Percentiles rank a stretch among this genome's conserved stretches.
Conservation (phyloP, 129 eudicot genomes). For the carrot (Daucus carota) region DNA sequence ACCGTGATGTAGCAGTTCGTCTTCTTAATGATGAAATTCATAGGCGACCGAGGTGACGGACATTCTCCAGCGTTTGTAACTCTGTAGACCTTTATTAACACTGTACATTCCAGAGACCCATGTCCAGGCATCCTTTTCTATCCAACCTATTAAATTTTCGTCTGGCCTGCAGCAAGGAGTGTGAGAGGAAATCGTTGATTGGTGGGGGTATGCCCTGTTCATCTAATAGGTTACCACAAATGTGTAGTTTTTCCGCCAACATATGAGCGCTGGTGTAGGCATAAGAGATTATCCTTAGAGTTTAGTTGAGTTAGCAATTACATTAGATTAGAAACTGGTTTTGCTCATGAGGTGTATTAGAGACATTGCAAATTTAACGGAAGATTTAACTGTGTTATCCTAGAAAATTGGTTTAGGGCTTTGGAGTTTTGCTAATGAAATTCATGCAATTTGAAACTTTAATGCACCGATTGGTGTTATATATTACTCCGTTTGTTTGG, state of each 20-base stretch:
- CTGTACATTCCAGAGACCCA: conserved; percentile 40
- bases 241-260: neutral
- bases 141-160: neutral
- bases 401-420: neutral
- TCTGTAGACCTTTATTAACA: conserved; percentile 11
- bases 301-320: neutral
- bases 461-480: no score
- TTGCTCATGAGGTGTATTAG: no score
- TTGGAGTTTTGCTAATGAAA: neutral
- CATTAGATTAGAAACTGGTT: neutral
- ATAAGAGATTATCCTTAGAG: neutral
- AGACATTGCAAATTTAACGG: neutral
- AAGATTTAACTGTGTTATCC: neutral
- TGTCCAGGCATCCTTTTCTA: conserved; percentile 13
- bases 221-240: neutral
- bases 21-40: conserved; percentile 68
- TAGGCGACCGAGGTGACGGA: conserved; percentile 36
- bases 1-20: conserved; percentile 28
- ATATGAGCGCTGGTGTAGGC: neutral
- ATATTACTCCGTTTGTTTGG: neutral
- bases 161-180: conserved; percentile 6
- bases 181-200: neutral
- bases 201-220: neutral
- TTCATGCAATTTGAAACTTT: no score
- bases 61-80: conserved; percentile 12